A percentile compares a stretch with the other conserved stretches of the same genome.
These are phyloP conservation scores for Alternaria triticimaculans DNA, from an alignment of 2,329 filamentous ascomycete genomes.

Conservation along the genomic window DNA sequence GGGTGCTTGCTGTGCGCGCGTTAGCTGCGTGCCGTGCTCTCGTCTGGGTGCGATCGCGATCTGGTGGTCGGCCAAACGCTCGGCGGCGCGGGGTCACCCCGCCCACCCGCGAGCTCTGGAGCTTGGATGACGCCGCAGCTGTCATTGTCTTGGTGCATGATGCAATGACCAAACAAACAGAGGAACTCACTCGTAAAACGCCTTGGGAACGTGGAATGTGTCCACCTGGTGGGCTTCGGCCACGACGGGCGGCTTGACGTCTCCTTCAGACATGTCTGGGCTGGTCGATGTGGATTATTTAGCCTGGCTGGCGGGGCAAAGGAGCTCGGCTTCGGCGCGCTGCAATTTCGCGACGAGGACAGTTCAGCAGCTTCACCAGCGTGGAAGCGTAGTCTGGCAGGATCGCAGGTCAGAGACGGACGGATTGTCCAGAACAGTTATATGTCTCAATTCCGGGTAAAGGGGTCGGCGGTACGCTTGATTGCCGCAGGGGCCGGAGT, in stretches of 20 bases:
- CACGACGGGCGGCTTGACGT: conserved; percentile 62
- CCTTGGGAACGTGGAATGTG: conserved; percentile 69
- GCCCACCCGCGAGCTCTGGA: conserved; percentile 25
- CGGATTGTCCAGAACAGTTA: conserved; percentile 21
- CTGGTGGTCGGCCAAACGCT: conserved; percentile 4
- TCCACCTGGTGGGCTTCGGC: conserved; percentile 78
- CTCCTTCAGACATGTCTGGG: conserved; percentile 54
- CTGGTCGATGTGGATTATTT: conserved; percentile 8
- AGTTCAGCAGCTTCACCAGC: not conserved
- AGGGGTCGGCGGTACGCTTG: conserved; percentile 42
- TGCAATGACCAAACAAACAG: conserved; percentile 26
- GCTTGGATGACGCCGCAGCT: conserved; percentile 18
- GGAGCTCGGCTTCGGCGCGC: conserved; percentile 14
- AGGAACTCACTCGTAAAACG: conserved; percentile 50
- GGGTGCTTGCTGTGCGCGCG: conserved; percentile 62
- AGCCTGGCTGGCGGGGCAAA: conserved; percentile 10
- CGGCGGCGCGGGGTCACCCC: conserved; percentile 45
- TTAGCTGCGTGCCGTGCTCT: conserved; percentile 13
- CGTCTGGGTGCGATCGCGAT: conserved; percentile 7
- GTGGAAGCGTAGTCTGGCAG: conserved; percentile 2
- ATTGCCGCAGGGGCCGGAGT: conserved; percentile 37
- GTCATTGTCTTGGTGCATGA: conserved; percentile 21
- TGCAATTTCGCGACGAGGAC: conserved; percentile 9
- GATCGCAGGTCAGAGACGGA: conserved; percentile 7
- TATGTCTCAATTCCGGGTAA: conserved; percentile 46